Evolutionary conservation across 2,329 filamentous ascomycete genomes (phyloP), one percentile per base, ranked within the genome.

Genomic region (Colletotrichum melonis): DNA sequence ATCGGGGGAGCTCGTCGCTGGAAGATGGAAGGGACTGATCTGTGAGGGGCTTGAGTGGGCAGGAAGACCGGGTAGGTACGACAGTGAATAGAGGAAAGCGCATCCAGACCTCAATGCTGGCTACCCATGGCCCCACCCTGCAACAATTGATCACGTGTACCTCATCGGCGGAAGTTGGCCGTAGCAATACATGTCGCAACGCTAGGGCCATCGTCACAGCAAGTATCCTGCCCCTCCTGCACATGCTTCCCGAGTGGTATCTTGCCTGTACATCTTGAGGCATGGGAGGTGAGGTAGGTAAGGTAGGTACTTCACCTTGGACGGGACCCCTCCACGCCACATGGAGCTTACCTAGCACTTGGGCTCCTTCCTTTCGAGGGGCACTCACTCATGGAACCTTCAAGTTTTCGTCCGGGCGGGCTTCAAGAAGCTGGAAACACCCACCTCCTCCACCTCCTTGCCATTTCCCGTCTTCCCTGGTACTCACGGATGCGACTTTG

Each of bases 171-270:
- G 8, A 69, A 2, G 3, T 22, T 19, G 3, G 62, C 14, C 3
- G 14, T 2, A 8, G 19, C n/a, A 26, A 9, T 71, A 73, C 71
- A 65, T 70, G 19, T 12, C 9, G 8, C 4, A n/a, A 24, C 56
- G 70, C 67, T 56, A 49, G 56, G 57, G 42, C 68, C 68, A 68
- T 30, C 14, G 16, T 38, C 57, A 22, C 30, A 22, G 42, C n/a
- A 74, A 67, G 72, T 74, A 58, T 24, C 30, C 49, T 59, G 68
- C 63, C 72, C 68, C 68, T 68, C 69, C 68, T 63, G 72, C 72
- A 74, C 69, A 73, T 74, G 69, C 72, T 73, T 72, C 55, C 52
- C 38, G 30, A 67, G 62, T 54, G 58, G 63, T 72, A 67, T 52
- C 35, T 49, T 30, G 60, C 8, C 16, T 42, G 71, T 71, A 74